A percentile compares a stretch with the other conserved stretches of the same genome.
These are phyloP conservation scores for Russula sp. DNA, from an alignment of 768 basidiomycete genomes.

Conservation along the genomic window DNA sequence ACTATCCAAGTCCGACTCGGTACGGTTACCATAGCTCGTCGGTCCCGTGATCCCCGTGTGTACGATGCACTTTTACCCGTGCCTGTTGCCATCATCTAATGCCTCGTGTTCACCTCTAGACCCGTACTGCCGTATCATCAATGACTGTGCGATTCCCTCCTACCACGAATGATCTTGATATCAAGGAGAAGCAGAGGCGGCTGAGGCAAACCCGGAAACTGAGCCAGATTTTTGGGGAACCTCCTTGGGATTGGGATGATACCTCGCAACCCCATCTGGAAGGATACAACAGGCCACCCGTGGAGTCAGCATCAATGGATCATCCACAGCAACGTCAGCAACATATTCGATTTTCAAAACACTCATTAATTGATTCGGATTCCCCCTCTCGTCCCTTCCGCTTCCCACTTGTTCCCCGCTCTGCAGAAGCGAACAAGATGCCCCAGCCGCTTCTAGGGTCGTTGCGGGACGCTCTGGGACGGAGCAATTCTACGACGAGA, in stretches of 20 bases:
- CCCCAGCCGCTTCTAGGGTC: slow-evolving; percentile 2
- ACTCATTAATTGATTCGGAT: neutral
- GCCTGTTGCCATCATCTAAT: slow-evolving; percentile 8
- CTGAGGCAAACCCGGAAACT: slow-evolving; percentile 46
- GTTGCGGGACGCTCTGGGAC: neutral
- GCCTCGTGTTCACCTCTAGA: slow-evolving; percentile 10
- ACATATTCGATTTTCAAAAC: slow-evolving; percentile 1
- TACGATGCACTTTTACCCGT: neutral
- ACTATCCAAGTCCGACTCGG: neutral
- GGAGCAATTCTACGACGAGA: neutral
- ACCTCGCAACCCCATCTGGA: slow-evolving; percentile 16
- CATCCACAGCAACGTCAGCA: slow-evolving; percentile 3
- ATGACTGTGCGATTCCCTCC: slow-evolving; percentile 29
- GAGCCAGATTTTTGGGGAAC: slow-evolving; percentile 44
- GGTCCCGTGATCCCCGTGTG: neutral
- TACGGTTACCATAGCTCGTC: neutral
- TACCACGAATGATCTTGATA: slow-evolving; percentile 39
- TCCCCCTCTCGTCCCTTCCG: slow-evolving; percentile 1
- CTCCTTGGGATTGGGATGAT: slow-evolving; percentile 31
- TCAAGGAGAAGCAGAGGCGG: slow-evolving; percentile 40
- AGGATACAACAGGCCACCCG: slow-evolving; percentile 4
- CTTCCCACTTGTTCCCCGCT: slow-evolving; percentile 2
- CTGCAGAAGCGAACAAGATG: neutral
- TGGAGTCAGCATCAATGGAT: slow-evolving; percentile 5
- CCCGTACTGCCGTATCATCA: slow-evolving; percentile 5